These are phyloP conservation scores for Ophiobolus disseminans DNA, from an alignment of 2,329 filamentous ascomycete species.

Conservation along the genomic window DNA sequence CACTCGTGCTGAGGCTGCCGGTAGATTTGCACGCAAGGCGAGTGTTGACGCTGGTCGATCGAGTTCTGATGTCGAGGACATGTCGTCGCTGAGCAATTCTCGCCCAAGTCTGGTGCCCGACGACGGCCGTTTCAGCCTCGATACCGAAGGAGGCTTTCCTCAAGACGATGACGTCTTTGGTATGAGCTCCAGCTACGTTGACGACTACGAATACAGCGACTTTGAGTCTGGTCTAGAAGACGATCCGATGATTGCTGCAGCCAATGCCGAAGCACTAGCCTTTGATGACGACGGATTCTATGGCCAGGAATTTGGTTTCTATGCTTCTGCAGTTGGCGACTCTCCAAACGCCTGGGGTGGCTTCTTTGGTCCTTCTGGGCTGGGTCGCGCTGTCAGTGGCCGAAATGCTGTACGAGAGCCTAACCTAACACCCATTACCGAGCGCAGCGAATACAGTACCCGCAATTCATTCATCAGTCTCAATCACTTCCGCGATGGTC, in stretches of 20 bases:
- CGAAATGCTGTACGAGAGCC: conserved; percentile 72
- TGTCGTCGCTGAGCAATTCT: conserved; percentile 42
- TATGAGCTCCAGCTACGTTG: conserved; percentile 48
- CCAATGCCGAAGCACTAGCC: conserved; percentile 90
- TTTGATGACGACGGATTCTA: conserved; percentile 95
- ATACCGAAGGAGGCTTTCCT: conserved; percentile 49
- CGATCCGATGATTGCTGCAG: conserved; percentile 90
- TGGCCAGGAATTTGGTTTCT: conserved; percentile 96
- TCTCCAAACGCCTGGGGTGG: conserved; percentile 78
- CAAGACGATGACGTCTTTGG: conserved; percentile 44
- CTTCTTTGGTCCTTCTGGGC: conserved; percentile 80
- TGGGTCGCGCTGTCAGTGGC: conserved; percentile 73
- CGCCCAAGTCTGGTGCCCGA: conserved; percentile 57
- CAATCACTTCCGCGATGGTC: conserved; percentile 59
- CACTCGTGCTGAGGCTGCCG: conserved; percentile 75
- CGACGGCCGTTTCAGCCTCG: conserved; percentile 58
- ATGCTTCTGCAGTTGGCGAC: conserved; percentile 66
- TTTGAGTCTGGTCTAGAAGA: conserved; percentile 61
- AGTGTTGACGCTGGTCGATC: conserved; percentile 50
- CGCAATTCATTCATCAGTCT: conserved; percentile 88
- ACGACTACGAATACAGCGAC: conserved; percentile 66
- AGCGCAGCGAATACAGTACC: conserved; percentile 94
- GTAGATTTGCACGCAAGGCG: conserved; percentile 72
- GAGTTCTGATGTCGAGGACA: conserved; percentile 43
- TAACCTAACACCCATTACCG: conserved; percentile 94